Base-by-base conservation (phyloP, 495 filamentous ascomycete species). In the Penicillium verhagenii region DNA sequence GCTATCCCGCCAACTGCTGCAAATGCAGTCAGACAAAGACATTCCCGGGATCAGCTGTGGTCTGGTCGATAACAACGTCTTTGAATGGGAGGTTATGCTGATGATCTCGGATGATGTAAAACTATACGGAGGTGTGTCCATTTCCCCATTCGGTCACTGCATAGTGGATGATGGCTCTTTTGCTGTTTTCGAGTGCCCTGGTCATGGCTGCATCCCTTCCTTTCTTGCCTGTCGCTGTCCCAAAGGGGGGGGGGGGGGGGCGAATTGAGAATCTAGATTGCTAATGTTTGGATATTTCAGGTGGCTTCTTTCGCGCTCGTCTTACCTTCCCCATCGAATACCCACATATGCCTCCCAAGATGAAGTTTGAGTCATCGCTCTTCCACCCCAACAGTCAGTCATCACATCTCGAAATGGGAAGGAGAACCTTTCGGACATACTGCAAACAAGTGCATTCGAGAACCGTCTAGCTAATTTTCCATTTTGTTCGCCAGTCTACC, bases 71-170 rank as follows among this genome's bases (percentile, higher is more conserved):
- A 86, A 78, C 75, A 97, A 96, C 66, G 87, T 97, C n/a, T 97
- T 96, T 59, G 88, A 97, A 77, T 98, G 94, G 94, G 93, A 97
- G 70, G 91, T 98, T 14, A 96, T 96, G 88, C 82, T 98, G 29
- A 98, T 98, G 94, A 94, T 98, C 63, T 89, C 81, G 26, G 94
- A 98, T 64, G 94, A 98, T 61, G 93, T 90, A 72, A 93, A 95
- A 71, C 87, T 90, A 65, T 98, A 97, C 65, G 95, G 93, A 60
- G 94, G 87, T 86, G 68, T 37, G 9, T 28, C 42, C 42, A 10
- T 62, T 8, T 47, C 16, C n/a, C n/a, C n/a, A n/a, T 45, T 14
- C 44, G 23, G 14, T 10, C 56, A 8, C 28, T 20, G 28, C n/a
- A 6, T 2, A 37, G 28, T 16, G 13, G 18, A 10, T 11, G n/a